Conservation (phyloP, 2,329 filamentous ascomycete species). For the Cercospora sojina region DNA sequence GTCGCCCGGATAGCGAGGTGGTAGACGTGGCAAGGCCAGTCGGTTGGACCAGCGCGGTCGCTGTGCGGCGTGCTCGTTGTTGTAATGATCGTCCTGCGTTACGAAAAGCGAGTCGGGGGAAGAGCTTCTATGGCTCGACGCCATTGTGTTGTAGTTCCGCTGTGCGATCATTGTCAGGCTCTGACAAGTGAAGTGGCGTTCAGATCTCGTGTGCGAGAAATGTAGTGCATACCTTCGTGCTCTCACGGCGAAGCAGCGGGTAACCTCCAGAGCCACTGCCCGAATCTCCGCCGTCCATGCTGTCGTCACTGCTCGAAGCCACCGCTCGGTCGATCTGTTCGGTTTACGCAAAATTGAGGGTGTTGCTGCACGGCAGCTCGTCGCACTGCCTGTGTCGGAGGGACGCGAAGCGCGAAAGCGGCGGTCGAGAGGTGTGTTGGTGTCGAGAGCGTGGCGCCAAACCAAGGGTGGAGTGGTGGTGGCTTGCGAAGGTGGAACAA, state of each 20-base stretch:
- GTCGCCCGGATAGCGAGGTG: constrained; percentile 48
- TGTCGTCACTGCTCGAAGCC: constrained; percentile 9
- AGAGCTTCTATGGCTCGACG: constrained; percentile 15
- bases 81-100: constrained; percentile 32
- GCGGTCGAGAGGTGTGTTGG: constrained; percentile 4
- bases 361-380: constrained; percentile 8
- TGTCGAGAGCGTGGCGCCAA: constrained; percentile 1
- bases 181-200: not conserved
- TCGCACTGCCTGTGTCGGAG: not conserved
- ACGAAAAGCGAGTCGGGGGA: constrained; percentile 33
- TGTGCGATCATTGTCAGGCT: constrained; percentile 20
- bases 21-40: constrained; percentile 31
- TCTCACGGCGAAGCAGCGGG: constrained; percentile 18
- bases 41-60: constrained; percentile 27
- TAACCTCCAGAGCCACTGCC: constrained; percentile 10
- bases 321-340: not conserved
- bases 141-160: constrained; percentile 27
- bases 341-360: not conserved
- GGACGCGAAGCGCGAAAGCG: not conserved
- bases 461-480: not conserved
- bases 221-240: constrained; percentile 17
- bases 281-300: constrained; percentile 17
- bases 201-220: not conserved
- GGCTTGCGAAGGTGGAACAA: constrained; percentile 2
- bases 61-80: constrained; percentile 35